A percentile compares a stretch with the other conserved stretches of the same genome.
These are phyloP conservation scores for Trichoderma afroharzianum DNA, from an alignment of 2,329 filamentous ascomycete species.

Conservation along the genomic window DNA sequence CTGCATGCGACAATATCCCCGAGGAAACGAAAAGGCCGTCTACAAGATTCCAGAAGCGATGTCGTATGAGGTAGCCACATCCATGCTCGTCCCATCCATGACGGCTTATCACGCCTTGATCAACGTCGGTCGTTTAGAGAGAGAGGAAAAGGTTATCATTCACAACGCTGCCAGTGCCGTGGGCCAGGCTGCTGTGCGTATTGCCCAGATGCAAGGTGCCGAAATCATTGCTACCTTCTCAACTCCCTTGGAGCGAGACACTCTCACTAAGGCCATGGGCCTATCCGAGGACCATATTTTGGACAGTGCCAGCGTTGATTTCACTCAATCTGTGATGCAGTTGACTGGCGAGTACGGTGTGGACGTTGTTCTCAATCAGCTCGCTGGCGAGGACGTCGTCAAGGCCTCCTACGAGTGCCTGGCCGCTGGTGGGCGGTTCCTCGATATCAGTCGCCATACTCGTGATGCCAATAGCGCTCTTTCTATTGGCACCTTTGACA, in stretches of 20 bases:
- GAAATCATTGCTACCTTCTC: conserved; percentile 24
- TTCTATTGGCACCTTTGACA: conserved; percentile 19
- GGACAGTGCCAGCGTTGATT: conserved; percentile 26
- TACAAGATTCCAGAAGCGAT: conserved; percentile 34
- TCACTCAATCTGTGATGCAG: conserved; percentile 27
- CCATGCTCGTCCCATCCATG: conserved; percentile 30
- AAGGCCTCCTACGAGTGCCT: conserved; percentile 34
- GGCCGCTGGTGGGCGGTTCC: conserved; percentile 31
- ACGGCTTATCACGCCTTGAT: conserved; percentile 29
- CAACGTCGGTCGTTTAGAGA: conserved; percentile 26
- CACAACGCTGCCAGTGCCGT: conserved; percentile 32
- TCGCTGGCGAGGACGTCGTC: conserved; percentile 28
- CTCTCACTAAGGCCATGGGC: conserved; percentile 24
- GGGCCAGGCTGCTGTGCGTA: conserved; percentile 31
- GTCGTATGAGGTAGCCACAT: conserved; percentile 32
- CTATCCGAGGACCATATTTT: conserved; percentile 34
- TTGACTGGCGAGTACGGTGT: conserved; percentile 31
- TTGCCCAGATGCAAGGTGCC: conserved; percentile 27
- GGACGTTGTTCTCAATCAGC: conserved; percentile 34
- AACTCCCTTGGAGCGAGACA: conserved; percentile 28
- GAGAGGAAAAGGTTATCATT: conserved; percentile 33
- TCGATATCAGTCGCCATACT: conserved; percentile 36
- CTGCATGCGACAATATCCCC: conserved; percentile 18
- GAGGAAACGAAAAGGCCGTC: neutral
- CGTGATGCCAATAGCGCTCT: conserved; percentile 20